Evolutionary conservation across 352 stramenopile species (phyloP).

Genomic region (Phytopythium aichiense): DNA sequence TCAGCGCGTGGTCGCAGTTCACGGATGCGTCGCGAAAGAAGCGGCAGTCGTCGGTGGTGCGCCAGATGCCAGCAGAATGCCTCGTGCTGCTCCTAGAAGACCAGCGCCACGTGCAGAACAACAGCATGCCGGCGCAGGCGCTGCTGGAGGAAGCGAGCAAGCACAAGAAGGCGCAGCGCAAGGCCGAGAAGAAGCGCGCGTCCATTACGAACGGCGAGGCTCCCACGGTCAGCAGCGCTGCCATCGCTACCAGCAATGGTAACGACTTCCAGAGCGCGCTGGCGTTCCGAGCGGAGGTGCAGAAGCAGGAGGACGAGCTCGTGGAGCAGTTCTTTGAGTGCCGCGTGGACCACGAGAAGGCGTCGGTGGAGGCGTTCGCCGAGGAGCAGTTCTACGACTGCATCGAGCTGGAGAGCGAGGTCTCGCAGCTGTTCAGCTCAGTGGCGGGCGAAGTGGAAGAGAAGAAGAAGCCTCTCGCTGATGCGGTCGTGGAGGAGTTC

Average conservation of each 20-base stretch:
- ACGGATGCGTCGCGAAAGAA: constrained; percentile 59
- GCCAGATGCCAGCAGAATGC: constrained; percentile 68
- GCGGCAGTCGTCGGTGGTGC: constrained; percentile 64
- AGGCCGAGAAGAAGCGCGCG: constrained; percentile 7
- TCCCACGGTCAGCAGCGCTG: too few species aligned
- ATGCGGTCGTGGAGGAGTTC: constrained; percentile 19
- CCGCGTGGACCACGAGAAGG: constrained; percentile 49
- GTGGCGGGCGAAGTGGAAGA: constrained; percentile 14
- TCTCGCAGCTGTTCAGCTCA: constrained; percentile 40
- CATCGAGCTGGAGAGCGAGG: constrained; percentile 55
- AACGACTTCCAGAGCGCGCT: constrained; percentile 8
- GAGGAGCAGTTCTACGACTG: constrained; percentile 88
- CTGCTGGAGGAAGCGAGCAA: constrained; percentile 26
- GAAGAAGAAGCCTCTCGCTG: constrained; percentile 3
- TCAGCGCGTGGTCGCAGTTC: constrained; percentile 81
- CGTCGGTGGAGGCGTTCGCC: constrained; percentile 49
- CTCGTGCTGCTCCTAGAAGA: constrained; percentile 74
- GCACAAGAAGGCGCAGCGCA: constrained; percentile 13
- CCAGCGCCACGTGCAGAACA: constrained; percentile 26
- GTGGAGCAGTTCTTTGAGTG: constrained; percentile 88
- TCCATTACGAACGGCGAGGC: constrained; percentile 2
- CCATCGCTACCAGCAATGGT: background rate
- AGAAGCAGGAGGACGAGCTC: constrained; percentile 41
- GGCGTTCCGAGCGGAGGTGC: constrained; percentile 8
- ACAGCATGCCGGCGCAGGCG: constrained; percentile 20